Evolutionary conservation across 2,329 filamentous ascomycete genomes (phyloP).

Genomic region (Cyphellophora attinorum): DNA sequence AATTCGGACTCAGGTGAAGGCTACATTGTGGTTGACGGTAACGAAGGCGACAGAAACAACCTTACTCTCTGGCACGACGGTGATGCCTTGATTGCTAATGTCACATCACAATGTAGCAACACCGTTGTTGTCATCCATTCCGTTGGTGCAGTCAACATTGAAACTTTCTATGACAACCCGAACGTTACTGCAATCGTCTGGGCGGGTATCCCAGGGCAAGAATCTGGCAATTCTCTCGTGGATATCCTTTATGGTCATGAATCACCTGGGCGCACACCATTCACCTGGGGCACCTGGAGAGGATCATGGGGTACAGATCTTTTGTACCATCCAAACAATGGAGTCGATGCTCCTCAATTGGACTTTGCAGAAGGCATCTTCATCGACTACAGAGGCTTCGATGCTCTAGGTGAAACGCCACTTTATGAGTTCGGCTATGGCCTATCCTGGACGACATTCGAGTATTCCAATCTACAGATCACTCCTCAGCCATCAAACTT

Average conservation of each 20-base stretch:
- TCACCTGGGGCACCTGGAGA: constrained; percentile 68
- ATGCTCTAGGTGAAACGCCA: constrained; percentile 54
- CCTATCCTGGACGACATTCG: constrained; percentile 70
- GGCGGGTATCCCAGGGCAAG: constrained; percentile 73
- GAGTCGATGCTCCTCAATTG: constrained; percentile 53
- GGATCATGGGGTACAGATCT: constrained; percentile 53
- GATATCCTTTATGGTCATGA: constrained; percentile 76
- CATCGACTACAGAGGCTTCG: constrained; percentile 73
- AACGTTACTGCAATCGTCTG: constrained; percentile 80
- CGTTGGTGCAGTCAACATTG: constrained; percentile 28
- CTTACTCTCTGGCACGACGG: constrained; percentile 34
- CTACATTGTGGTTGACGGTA: constrained; percentile 27
- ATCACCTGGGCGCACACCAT: constrained; percentile 66
- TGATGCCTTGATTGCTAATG: constrained; percentile 32
- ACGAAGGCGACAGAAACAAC: constrained; percentile 39
- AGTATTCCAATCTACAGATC: too few relatives aligned
- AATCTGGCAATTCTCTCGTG: constrained; percentile 68
- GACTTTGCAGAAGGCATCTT: constrained; percentile 70
- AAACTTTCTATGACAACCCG: constrained; percentile 30
- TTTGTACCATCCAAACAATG: constrained; percentile 3
- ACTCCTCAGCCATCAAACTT: too few relatives aligned
- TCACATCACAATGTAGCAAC: constrained; percentile 39
- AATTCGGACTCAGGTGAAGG: constrained; percentile 44
- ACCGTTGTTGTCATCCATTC: constrained; percentile 41
- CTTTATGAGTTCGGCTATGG: constrained; percentile 64